Evolutionary conservation across 495 filamentous ascomycete genomes (phyloP).

Genomic region (Emericellopsis terricola): DNA sequence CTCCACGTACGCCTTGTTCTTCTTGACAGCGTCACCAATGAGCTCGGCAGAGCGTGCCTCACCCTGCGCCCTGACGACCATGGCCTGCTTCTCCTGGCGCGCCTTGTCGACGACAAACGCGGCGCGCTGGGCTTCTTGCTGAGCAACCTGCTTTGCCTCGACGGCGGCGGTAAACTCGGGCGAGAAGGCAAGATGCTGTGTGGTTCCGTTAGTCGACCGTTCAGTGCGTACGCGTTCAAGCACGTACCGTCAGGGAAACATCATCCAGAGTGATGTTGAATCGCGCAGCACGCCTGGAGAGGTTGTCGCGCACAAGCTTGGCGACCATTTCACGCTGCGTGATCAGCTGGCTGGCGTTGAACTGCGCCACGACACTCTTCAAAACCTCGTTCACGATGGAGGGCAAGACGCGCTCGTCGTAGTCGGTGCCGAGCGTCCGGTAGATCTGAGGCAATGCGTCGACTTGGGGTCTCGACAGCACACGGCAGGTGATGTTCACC

Average conservation of each 20-base stretch:
- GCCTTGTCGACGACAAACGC: conserved; percentile 98
- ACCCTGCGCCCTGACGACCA: conserved; percentile 96
- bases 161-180: conserved; percentile 98
- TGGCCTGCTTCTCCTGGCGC: conserved; percentile 97
- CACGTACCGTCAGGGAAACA: conserved; percentile 82
- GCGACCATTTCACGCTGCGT: conserved; percentile 96
- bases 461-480: conserved; percentile 78
- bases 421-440: conserved; percentile 85
- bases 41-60: conserved; percentile 95
- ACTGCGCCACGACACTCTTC: conserved; percentile 97
- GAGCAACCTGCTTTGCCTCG: conserved; percentile 96
- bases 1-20: conserved; percentile 91
- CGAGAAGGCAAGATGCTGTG: conserved; percentile 94
- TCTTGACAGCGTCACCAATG: conserved; percentile 98
- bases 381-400: conserved; percentile 98
- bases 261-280: conserved; percentile 97
- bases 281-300: conserved; percentile 73
- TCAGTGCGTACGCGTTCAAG: not conserved
- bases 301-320: conserved; percentile 77
- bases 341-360: conserved; percentile 96
- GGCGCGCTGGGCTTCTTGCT: conserved; percentile 93
- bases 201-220: not conserved
- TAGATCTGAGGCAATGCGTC: conserved; percentile 90
- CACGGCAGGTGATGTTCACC: conserved; percentile 99
- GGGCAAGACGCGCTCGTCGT: conserved; percentile 89